phyloP scores from a whole-genome alignment of 495 filamentous ascomycete genomes.

The Neurospora sp. region DNA sequence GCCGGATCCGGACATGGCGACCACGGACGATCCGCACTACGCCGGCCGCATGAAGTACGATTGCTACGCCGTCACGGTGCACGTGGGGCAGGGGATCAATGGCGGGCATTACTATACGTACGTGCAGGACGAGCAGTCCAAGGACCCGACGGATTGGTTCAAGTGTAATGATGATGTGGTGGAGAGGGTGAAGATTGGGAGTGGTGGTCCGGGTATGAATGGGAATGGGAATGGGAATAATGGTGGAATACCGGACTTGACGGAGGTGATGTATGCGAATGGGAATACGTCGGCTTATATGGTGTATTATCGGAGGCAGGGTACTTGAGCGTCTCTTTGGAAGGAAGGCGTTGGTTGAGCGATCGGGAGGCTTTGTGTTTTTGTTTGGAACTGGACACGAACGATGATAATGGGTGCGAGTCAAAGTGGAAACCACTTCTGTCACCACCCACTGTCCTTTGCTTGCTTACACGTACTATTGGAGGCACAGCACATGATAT shows the following conservation, averaged over 20 bases:
- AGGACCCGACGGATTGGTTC: constrained; percentile 23
- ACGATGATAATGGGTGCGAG: background rate
- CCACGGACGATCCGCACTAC: constrained; percentile 14
- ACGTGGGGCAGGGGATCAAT: constrained; percentile 16
- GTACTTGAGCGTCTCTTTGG: constrained; percentile 1
- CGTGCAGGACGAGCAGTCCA: constrained; percentile 21
- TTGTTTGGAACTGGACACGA: background rate
- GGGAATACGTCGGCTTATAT: constrained; percentile 18
- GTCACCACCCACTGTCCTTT: background rate
- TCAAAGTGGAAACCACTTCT: background rate
- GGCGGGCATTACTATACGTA: constrained; percentile 37
- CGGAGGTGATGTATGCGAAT: constrained; percentile 13
- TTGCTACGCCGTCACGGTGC: constrained; percentile 35
- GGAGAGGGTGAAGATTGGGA: constrained; percentile 17
- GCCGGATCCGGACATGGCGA: constrained; percentile 4
- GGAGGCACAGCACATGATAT: background rate
- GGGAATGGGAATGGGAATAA: constrained; percentile 7
- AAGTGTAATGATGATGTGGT: constrained; percentile 23
- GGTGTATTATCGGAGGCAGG: constrained; percentile 18
- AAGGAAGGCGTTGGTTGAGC: background rate
- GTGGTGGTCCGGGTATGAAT: background rate
- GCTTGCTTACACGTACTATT: background rate
- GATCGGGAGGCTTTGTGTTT: background rate
- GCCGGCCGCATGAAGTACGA: constrained; percentile 27
- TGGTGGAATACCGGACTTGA: constrained; percentile 1